Base-by-base conservation (phyloP, 1,139 yeast genomes). In the Suzukiozyma palmioleophila region DNA sequence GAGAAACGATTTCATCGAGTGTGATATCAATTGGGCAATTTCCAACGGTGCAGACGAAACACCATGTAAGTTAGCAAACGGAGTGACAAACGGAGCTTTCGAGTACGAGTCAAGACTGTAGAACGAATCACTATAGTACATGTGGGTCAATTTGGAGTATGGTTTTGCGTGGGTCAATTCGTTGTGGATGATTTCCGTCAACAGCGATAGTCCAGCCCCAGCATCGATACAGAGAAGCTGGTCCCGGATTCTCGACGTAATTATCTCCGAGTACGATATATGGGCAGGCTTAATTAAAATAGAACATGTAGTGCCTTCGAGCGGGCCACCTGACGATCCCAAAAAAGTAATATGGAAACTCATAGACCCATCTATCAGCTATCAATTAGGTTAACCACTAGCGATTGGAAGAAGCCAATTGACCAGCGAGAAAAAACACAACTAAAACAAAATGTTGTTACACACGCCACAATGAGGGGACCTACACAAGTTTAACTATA, bases 291-390 rank as follows among this genome's bases (percentile, higher is more conserved):
- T 84, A 25, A 88, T 52, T 38, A 88, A 60, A 39, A 80, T 73
- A 4, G 87, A 71, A 46, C 90, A 84, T 3, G 84, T 83, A 15
- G 72, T 64, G 9, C 79, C 77, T 31, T 84, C 90, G 13, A 79
- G 56, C 0, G 94, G 94, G 5, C 95, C 95, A 5, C 95, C 95
- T 3, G 84, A 75, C 12, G 84, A 73, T 4, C 95, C 95, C 42
- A 84, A 60, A 33, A 82, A 74, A 1, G 85, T 79, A 29, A 83
- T 51, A 42, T 60, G 64, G 42, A 59, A 55, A 12, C 52, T 47
- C 58, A 54, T 54, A 15, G 28, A 18, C 12, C 31, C 31, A 28
- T 28, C 13, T 26, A 26, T 18, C 22, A 18, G 7, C 7, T 4
- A 18, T 18, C 22, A 18, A 18, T 18, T 18, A 7, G 7, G 22